Evolutionary conservation across 2,329 filamentous ascomycete species (phyloP).

Genomic region (Phoma herbarum): DNA sequence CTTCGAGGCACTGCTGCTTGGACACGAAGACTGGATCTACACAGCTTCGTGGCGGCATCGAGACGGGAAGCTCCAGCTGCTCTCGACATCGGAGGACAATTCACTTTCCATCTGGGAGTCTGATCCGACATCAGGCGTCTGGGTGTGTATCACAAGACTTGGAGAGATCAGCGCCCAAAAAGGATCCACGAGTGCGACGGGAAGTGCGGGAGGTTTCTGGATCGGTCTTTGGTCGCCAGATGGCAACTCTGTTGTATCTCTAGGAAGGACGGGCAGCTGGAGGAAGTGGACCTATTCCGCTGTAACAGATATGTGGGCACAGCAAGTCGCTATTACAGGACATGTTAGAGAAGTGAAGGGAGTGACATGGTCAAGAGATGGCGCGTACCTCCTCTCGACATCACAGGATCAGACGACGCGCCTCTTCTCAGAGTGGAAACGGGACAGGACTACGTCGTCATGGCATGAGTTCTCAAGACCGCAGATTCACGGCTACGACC

Average conservation of each 20-base stretch:
- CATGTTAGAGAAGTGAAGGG: slow-evolving; percentile 85
- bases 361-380: slow-evolving; percentile 82
- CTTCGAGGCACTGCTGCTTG: slow-evolving; percentile 91
- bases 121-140: slow-evolving; percentile 84
- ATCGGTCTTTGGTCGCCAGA: slow-evolving; percentile 89
- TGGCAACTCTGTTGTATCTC: slow-evolving; percentile 76
- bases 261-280: slow-evolving; percentile 95
- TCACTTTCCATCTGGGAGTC: slow-evolving; percentile 93
- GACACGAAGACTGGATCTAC: slow-evolving; percentile 99
- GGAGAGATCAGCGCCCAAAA: slow-evolving; percentile 96
- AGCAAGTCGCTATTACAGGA: slow-evolving; percentile 79
- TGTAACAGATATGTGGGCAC: slow-evolving; percentile 74
- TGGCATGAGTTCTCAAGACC: slow-evolving; percentile 98
- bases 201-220: slow-evolving; percentile 96
- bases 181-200: slow-evolving; percentile 94
- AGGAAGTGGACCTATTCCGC: slow-evolving; percentile 77
- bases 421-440: slow-evolving; percentile 81
- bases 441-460: slow-evolving; percentile 56
- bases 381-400: slow-evolving; percentile 87
- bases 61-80: slow-evolving; percentile 70
- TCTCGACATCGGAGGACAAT: slow-evolving; percentile 94
- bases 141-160: slow-evolving; percentile 84
- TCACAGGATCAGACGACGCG: slow-evolving; percentile 92
- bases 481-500: slow-evolving; percentile 97
- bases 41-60: slow-evolving; percentile 76